Evolutionary conservation across 2,329 filamentous ascomycete species (phyloP).

Genomic region (Penicillium paneum): DNA sequence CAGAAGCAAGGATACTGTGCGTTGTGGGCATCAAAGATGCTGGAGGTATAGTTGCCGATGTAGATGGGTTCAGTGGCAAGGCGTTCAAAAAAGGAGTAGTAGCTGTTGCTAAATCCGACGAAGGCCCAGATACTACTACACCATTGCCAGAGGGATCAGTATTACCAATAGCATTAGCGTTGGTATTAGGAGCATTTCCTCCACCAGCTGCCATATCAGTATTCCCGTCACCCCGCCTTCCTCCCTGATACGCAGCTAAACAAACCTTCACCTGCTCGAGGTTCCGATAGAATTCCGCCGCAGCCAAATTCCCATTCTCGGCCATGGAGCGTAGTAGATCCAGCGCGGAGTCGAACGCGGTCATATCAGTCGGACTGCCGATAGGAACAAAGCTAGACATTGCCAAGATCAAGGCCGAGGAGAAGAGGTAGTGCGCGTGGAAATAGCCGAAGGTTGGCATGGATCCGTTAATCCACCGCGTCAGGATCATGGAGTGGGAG

Average conservation of each 20-base stretch:
- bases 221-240: neutral
- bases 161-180: neutral
- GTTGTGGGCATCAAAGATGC: constrained; percentile 1
- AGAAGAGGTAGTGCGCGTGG: constrained; percentile 42
- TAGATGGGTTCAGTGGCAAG: neutral
- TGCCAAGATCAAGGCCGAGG: constrained; percentile 37
- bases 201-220: neutral
- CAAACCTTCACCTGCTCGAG: constrained; percentile 34
- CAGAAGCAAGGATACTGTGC: constrained; percentile 8
- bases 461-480: constrained; percentile 39
- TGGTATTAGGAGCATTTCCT: neutral
- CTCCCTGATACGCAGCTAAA: constrained; percentile 23
- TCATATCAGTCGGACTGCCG: constrained; percentile 30
- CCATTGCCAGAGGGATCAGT: neutral
- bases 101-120: neutral
- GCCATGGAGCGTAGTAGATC: constrained; percentile 34
- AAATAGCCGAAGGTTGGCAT: constrained; percentile 42
- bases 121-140: neutral
- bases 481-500: constrained; percentile 38
- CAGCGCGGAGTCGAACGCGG: constrained; percentile 32
- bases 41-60: constrained; percentile 5
- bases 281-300: constrained; percentile 35
- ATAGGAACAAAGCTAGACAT: constrained; percentile 38
- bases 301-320: constrained; percentile 37
- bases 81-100: neutral